phyloP scores from a whole-genome alignment of 1,284 basidiomycete genomes.

The Austroboletus rostrupii region DNA sequence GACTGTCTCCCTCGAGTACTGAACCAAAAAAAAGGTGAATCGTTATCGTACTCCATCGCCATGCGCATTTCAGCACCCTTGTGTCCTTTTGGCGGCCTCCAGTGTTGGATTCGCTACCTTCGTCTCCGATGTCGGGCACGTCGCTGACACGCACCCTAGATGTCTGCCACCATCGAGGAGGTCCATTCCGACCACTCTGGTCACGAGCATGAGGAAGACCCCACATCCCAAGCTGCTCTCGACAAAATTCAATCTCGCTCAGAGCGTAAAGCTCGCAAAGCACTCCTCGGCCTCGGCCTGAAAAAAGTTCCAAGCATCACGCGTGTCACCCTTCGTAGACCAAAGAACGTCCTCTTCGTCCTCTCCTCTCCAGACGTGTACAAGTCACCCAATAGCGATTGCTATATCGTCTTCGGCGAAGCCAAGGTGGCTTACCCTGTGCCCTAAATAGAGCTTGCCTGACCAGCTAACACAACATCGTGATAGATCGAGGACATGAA shows the following conservation, averaged over 20 bases:
- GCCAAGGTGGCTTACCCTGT: constrained; percentile 62
- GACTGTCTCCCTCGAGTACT: constrained; percentile 6
- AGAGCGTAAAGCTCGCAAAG: constrained; percentile 90
- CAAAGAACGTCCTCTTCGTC: constrained; percentile 95
- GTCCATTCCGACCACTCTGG: constrained; percentile 73
- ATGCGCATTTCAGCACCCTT: not conserved
- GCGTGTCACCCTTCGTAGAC: constrained; percentile 90
- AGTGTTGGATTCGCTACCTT: constrained; percentile 21
- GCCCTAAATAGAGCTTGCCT: not conserved
- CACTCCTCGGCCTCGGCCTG: constrained; percentile 81
- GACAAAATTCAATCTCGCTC: constrained; percentile 92
- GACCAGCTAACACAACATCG: not conserved
- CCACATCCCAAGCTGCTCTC: constrained; percentile 78
- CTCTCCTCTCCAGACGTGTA: constrained; percentile 94
- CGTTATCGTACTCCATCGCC: not conserved
- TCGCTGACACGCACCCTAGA: constrained; percentile 39
- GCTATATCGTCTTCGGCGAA: constrained; percentile 99
- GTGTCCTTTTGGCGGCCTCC: not conserved
- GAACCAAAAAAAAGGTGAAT: constrained; percentile 22
- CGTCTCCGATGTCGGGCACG: constrained; percentile 33
- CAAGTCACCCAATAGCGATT: constrained; percentile 96
- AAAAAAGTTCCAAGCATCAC: constrained; percentile 93
- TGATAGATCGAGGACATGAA: constrained; percentile 86
- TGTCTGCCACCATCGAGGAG: constrained; percentile 80
- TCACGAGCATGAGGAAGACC: constrained; percentile 71